Evolutionary conservation across 2,329 filamentous ascomycete species (phyloP).

Genomic region (Tolypocladium sp.): DNA sequence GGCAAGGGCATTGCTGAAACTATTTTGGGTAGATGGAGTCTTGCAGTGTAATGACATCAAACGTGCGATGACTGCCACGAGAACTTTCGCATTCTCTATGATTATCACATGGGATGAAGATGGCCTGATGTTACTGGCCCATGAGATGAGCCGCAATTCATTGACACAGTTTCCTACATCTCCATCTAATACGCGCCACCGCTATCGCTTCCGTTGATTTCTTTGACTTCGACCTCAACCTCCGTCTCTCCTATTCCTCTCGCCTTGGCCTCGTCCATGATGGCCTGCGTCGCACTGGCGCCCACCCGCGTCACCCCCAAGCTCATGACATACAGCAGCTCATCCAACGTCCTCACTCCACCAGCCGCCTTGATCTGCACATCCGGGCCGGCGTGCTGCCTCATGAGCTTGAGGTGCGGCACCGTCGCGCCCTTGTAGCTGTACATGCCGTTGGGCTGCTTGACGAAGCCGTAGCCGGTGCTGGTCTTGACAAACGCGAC

Average conservation of each 20-base stretch:
- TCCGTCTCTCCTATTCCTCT: slow-evolving; percentile 31
- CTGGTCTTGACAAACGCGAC: slow-evolving; percentile 54
- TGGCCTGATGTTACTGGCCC: not conserved
- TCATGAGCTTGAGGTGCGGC: slow-evolving; percentile 44
- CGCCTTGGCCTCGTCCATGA: slow-evolving; percentile 43
- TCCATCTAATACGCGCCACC: not conserved
- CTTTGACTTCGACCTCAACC: slow-evolving; percentile 7
- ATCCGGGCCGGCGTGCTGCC: slow-evolving; percentile 26
- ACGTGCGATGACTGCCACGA: not conserved
- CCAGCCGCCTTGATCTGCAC: slow-evolving; percentile 51
- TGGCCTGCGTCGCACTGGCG: slow-evolving; percentile 43
- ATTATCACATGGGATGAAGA: not conserved
- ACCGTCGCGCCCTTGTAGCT: slow-evolving; percentile 44
- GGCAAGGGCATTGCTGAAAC: not conserved
- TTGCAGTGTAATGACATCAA: not conserved
- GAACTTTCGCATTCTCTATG: too few relatives aligned
- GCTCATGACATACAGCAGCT: slow-evolving; percentile 43
- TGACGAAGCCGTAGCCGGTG: slow-evolving; percentile 52
- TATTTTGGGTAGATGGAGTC: not conserved
- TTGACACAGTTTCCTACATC: not conserved
- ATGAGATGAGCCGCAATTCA: not conserved
- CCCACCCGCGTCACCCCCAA: slow-evolving; percentile 47
- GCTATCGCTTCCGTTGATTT: not conserved
- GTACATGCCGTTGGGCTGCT: slow-evolving; percentile 40
- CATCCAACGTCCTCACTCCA: slow-evolving; percentile 46